Percentiles rank a stretch among this genome's conserved stretches.
These are phyloP conservation scores for Pseudovirgaria hyperparasitica DNA, from an alignment of 2,329 filamentous ascomycete genomes.

Conservation along the genomic window DNA sequence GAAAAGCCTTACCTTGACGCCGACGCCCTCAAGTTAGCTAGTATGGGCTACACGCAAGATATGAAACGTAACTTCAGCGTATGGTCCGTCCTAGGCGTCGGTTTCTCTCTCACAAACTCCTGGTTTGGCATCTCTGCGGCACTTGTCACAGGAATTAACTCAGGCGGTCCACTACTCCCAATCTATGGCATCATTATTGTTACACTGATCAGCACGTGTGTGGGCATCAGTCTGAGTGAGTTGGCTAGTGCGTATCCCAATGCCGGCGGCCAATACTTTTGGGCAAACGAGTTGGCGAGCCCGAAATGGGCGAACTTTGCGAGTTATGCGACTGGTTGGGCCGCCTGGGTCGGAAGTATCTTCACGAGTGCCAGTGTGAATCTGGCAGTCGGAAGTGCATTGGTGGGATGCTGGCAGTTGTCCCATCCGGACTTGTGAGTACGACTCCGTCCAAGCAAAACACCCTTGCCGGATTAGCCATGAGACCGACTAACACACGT, in stretches of 20 bases:
- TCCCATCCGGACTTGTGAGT: conserved; percentile 40
- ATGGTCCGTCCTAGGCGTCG: conserved; percentile 36
- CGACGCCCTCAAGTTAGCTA: conserved; percentile 32
- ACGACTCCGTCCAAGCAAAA: no score
- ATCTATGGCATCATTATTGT: conserved; percentile 38
- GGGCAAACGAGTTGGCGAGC: conserved; percentile 36
- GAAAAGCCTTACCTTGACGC: conserved; percentile 14
- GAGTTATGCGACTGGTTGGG: conserved; percentile 37
- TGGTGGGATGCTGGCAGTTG: conserved; percentile 40
- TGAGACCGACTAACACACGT: conserved; percentile 1
- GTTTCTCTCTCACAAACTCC: conserved; percentile 38
- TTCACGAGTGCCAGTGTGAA: conserved; percentile 42
- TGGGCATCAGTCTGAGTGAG: conserved; percentile 34
- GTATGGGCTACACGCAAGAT: conserved; percentile 37
- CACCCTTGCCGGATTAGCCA: no score
- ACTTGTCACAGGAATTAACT: conserved; percentile 37
- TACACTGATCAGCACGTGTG: conserved; percentile 31
- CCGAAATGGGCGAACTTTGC: conserved; percentile 31
- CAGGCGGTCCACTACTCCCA: conserved; percentile 35
- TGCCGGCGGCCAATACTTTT: conserved; percentile 40
- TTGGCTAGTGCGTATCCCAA: conserved; percentile 37
- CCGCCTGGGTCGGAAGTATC: conserved; percentile 41
- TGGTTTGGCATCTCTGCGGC: conserved; percentile 40
- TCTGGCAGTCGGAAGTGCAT: conserved; percentile 33
- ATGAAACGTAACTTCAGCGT: conserved; percentile 36